phyloP scores from a whole-genome alignment of 2,329 filamentous ascomycete genomes.

The Neopestalotiopsis clavispora region DNA sequence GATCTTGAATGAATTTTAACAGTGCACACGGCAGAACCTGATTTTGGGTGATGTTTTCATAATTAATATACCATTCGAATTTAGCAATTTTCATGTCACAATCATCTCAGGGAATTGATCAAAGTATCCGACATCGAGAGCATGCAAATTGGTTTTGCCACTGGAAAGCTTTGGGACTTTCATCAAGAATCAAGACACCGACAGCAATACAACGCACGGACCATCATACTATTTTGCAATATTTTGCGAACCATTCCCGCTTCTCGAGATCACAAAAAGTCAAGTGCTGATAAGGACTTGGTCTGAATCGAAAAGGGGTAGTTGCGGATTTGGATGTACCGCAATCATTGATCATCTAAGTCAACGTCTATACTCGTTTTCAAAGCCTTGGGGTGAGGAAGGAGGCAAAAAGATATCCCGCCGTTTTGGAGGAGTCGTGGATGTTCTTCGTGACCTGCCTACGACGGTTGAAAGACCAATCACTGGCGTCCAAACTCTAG shows the following conservation, averaged over 20 bases:
- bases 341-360: no score
- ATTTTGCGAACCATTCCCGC: background rate
- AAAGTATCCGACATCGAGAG: background rate
- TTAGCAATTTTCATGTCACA: no score
- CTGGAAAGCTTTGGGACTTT: background rate
- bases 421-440: background rate
- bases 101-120: no score
- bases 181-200: no score
- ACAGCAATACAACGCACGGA: background rate
- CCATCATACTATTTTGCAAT: background rate
- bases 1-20: background rate
- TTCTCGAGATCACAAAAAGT: background rate
- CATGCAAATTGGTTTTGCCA: background rate
- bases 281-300: no score
- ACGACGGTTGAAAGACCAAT: no score
- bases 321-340: no score
- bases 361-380: background rate
- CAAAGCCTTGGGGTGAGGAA: background rate
- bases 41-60: no score
- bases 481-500: no score
- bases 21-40: background rate
- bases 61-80: background rate
- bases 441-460: background rate
- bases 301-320: no score
- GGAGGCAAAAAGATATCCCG: background rate